Evolutionary conservation across 352 stramenopile genomes (phyloP), one percentile per base, ranked within the genome.

Genomic region (Phytophthora boehmeriae): DNA sequence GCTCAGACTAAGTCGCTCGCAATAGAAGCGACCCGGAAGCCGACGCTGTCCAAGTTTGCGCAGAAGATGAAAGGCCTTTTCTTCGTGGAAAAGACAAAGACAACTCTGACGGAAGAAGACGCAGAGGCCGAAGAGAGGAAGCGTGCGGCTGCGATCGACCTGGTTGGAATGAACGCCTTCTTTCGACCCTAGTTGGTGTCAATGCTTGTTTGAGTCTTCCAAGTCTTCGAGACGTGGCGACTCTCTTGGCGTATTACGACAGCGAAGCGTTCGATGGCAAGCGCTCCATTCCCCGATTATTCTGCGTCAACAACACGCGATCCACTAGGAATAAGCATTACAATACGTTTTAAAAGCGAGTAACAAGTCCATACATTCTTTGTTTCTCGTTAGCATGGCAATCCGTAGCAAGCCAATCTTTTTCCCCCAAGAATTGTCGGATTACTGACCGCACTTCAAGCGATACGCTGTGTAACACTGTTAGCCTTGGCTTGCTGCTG

Each of bases 61-160:
- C 54, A 23, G 19, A 74, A 74, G 42, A 60, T 67, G 66, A 54
- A 61, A 36, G 43, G 44, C 39, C 20, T 67, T 17, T 54, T 70
- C 30, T 35, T 20, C 2, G 32, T 23, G 22, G 63, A 64, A 34
- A 63, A 55, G 27, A 28, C 32, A 16, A 51, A 45, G 34, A 20
- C 55, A 39, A n/a, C 17, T n/a, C 35, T 44, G 13, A 14, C 22
- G 0, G 48, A 62, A 20, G 36, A n/a, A 10, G 42, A 56, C n/a
- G 35, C 46, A 13, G 22, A 27, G 16, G 25, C 30, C 23, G 43
- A 66, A 8, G 56, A 69, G 38, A 49, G 49, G 30, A 72, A 72
- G 32, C 56, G 45, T 35, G 54, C 56, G 30, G 57, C 50, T 19
- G 51, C 45, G 63, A 23, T 36, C 22, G 44, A 58, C 14, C 44